These are phyloP conservation scores for Colletotrichum sp. DNA, from an alignment of 2,329 filamentous ascomycete genomes.

Conservation along the genomic window DNA sequence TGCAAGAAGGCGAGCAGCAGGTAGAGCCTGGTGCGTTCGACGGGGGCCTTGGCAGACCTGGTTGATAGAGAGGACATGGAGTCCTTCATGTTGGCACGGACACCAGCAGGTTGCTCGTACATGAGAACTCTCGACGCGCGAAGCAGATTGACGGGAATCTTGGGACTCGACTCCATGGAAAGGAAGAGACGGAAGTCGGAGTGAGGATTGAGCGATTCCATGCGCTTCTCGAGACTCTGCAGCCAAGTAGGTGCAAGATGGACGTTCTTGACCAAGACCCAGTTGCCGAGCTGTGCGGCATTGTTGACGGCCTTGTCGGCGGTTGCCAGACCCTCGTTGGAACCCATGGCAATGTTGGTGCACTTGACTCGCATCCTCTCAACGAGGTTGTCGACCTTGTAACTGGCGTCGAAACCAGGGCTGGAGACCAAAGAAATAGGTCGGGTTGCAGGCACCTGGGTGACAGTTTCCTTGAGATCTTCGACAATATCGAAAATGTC, in stretches of 20 bases:
- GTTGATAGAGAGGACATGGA: slow-evolving; percentile 84
- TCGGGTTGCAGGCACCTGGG: slow-evolving; percentile 81
- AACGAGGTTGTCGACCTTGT: slow-evolving; percentile 96
- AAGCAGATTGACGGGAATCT: slow-evolving; percentile 95
- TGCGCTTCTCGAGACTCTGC: slow-evolving; percentile 94
- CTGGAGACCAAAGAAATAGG: slow-evolving; percentile 93
- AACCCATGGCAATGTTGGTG: slow-evolving; percentile 99
- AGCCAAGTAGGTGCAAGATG: slow-evolving; percentile 96
- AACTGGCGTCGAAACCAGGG: slow-evolving; percentile 96
- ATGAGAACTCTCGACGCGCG: slow-evolving; percentile 93
- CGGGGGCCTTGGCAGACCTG: slow-evolving; percentile 78
- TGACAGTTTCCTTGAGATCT: slow-evolving; percentile 84
- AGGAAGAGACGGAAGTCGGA: slow-evolving; percentile 93
- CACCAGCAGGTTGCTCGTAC: slow-evolving; percentile 97
- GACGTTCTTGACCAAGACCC: slow-evolving; percentile 99
- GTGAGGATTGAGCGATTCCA: slow-evolving; percentile 94
- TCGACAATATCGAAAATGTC: slow-evolving; percentile 83
- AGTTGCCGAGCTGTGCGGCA: slow-evolving; percentile 88
- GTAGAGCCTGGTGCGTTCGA: slow-evolving; percentile 90
- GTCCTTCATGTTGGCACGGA: slow-evolving; percentile 98
- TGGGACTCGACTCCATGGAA: slow-evolving; percentile 96
- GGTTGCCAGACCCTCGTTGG: slow-evolving; percentile 88
- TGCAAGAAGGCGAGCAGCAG: slow-evolving; percentile 92
- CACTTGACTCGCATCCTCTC: slow-evolving; percentile 82
- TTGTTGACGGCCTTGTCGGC: slow-evolving; percentile 96